phyloP scores from a whole-genome alignment of 1,284 basidiomycete species.

The Porogramme epimiltina region DNA sequence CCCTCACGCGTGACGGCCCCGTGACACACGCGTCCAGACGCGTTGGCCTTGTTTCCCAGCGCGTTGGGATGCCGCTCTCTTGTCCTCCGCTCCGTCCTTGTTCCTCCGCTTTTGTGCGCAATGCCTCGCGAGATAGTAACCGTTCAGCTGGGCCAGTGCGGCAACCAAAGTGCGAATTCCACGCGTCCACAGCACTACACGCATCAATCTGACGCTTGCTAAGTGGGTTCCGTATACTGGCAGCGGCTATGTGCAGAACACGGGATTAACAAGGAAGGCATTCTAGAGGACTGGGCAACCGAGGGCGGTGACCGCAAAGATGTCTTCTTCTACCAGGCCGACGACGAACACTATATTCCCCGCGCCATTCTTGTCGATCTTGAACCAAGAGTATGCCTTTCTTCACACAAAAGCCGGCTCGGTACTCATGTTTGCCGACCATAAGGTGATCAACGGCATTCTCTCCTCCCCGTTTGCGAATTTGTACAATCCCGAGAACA shows the following conservation, averaged over 20 bases:
- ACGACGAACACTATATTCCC: constrained; percentile 99
- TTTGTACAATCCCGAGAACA: constrained; percentile 98
- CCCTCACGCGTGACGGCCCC: constrained; percentile 8
- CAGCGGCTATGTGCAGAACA: constrained; percentile 95
- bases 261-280: constrained; percentile 92
- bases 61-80: background rate
- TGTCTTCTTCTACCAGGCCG: constrained; percentile 99
- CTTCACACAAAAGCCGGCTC: background rate
- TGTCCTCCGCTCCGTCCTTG: constrained; percentile 5
- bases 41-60: constrained; percentile 9
- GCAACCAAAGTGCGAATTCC: constrained; percentile 83
- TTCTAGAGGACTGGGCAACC: constrained; percentile 92
- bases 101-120: background rate
- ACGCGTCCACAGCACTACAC: constrained; percentile 12
- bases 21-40: constrained; percentile 17
- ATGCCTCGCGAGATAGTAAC: constrained; percentile 91
- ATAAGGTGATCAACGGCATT: constrained; percentile 95
- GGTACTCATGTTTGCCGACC: background rate
- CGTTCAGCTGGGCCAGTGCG: constrained; percentile 91
- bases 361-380: constrained; percentile 95
- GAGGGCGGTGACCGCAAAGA: constrained; percentile 97
- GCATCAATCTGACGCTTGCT: constrained; percentile 23
- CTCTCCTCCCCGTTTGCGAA: constrained; percentile 89
- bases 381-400: constrained; percentile 84
- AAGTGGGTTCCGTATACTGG: constrained; percentile 93